These are phyloP conservation scores for Mycena kentingensis DNA, from an alignment of 768 basidiomycete species.

Conservation along the genomic window DNA sequence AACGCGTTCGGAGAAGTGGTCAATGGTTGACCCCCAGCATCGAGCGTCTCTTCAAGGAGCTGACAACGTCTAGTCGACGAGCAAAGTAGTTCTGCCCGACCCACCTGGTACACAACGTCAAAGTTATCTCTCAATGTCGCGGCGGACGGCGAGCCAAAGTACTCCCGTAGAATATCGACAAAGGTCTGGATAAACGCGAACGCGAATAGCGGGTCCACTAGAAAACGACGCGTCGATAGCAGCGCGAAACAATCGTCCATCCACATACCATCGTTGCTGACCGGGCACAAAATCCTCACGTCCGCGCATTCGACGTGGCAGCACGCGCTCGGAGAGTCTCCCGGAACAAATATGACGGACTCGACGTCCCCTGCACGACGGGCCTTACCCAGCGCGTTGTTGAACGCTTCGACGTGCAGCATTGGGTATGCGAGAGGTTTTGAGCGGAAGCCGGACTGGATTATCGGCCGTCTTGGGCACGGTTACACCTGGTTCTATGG, in stretches of 20 bases:
- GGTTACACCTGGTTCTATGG: constrained; percentile 18
- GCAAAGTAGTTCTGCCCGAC: constrained; percentile 19
- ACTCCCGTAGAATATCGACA: constrained; percentile 79
- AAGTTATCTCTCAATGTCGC: constrained; percentile 86
- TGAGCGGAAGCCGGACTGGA: constrained; percentile 87
- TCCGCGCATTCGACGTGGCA: constrained; percentile 82
- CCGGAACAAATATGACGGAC: constrained; percentile 70
- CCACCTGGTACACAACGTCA: constrained; percentile 91
- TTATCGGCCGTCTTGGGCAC: constrained; percentile 65
- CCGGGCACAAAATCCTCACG: constrained; percentile 74
- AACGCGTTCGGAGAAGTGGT: constrained; percentile 90
- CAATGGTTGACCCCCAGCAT: constrained; percentile 87
- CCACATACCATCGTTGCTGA: constrained; percentile 82
- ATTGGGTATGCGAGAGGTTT: constrained; percentile 77
- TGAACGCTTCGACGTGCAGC: constrained; percentile 84
- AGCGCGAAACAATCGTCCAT: neutral
- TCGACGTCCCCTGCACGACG: constrained; percentile 59
- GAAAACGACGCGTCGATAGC: constrained; percentile 9
- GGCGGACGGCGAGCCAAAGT: constrained; percentile 84
- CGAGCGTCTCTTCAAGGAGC: constrained; percentile 95
- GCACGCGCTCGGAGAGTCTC: constrained; percentile 66
- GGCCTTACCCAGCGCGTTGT: constrained; percentile 66
- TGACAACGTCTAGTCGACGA: constrained; percentile 33
- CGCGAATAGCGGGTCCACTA: constrained; percentile 88
- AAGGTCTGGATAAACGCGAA: constrained; percentile 90